phyloP scores from a whole-genome alignment of 495 filamentous ascomycete species.

The Tuber umbilicatum region DNA sequence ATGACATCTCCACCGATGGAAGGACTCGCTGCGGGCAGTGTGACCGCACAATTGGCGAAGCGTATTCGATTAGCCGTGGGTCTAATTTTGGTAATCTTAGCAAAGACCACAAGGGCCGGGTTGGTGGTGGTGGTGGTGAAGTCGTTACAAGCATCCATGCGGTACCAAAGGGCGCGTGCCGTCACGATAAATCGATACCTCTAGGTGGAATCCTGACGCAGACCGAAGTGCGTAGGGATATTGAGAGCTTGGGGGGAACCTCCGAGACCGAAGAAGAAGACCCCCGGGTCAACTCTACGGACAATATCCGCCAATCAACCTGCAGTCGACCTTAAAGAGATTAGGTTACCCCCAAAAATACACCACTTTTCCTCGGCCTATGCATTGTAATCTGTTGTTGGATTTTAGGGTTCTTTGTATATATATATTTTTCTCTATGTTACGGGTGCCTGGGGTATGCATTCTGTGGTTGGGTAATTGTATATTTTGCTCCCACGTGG shows the following conservation, averaged over 20 bases:
- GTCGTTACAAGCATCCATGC: slow-evolving; percentile 34
- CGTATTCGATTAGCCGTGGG: slow-evolving; percentile 23
- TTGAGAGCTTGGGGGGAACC: slow-evolving; percentile 30
- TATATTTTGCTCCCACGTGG: background rate
- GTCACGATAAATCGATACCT: slow-evolving; percentile 25
- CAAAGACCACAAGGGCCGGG: slow-evolving; percentile 9
- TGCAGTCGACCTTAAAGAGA: background rate
- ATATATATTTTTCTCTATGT: background rate
- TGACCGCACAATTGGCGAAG: slow-evolving; percentile 16
- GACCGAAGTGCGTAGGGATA: slow-evolving; percentile 35
- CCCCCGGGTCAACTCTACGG: slow-evolving; percentile 23
- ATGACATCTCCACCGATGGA: slow-evolving; percentile 9
- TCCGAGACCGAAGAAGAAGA: slow-evolving; percentile 21
- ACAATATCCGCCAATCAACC: slow-evolving; percentile 17
- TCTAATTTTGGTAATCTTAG: slow-evolving; percentile 23
- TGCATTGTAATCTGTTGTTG: background rate
- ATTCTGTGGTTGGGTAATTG: background rate
- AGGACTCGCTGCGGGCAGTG: slow-evolving; percentile 24
- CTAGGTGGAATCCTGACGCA: slow-evolving; percentile 30
- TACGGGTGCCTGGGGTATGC: background rate
- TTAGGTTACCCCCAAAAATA: background rate
- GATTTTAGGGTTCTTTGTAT: background rate
- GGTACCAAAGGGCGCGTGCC: slow-evolving; percentile 10
- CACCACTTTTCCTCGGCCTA: background rate
- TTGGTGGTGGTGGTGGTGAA: slow-evolving; percentile 16